Percentiles rank a stretch among this genome's conserved stretches.
phyloP scores from a whole-genome alignment of 2,329 filamentous ascomycete genomes.

The Blumeria hordei region DNA sequence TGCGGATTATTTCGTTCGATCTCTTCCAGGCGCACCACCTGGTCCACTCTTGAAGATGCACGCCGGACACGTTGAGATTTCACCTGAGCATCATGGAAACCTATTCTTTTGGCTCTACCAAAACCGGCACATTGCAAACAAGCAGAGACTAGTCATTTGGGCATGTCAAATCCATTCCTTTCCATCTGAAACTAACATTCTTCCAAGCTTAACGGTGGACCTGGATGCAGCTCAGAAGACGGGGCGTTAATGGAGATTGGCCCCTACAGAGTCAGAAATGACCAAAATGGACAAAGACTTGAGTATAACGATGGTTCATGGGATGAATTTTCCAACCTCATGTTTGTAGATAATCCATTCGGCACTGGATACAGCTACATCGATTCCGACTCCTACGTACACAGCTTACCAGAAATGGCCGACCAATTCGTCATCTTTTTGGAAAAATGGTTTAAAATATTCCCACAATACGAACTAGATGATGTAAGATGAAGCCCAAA shows the following conservation, averaged over 20 bases:
- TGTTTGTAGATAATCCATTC: conserved; percentile 93
- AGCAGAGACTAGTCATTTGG: conserved; percentile 58
- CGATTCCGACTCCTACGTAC: conserved; percentile 65
- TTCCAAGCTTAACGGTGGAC: conserved; percentile 47
- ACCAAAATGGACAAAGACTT: conserved; percentile 29
- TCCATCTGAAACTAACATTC: not conserved
- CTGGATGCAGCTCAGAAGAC: conserved; percentile 92
- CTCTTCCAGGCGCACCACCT: conserved; percentile 61
- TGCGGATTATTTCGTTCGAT: conserved; percentile 73
- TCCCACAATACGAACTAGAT: conserved; percentile 76
- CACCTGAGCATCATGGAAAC: conserved; percentile 65
- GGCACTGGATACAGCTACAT: conserved; percentile 94
- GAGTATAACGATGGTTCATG: conserved; percentile 81
- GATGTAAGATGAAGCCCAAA: conserved; percentile 39
- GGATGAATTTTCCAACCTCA: conserved; percentile 91
- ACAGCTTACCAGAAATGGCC: conserved; percentile 74
- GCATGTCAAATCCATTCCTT: not conserved
- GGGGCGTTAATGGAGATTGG: conserved; percentile 58
- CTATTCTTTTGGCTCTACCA: conserved; percentile 98
- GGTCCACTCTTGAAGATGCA: conserved; percentile 82
- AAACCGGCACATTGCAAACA: conserved; percentile 83
- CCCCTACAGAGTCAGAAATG: conserved; percentile 64
- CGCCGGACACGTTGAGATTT: conserved; percentile 92
- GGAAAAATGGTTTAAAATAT: conserved; percentile 74
- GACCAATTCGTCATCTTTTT: conserved; percentile 69